phyloP scores from a whole-genome alignment of 1,284 basidiomycete genomes.

The Polyporus tsugae region DNA sequence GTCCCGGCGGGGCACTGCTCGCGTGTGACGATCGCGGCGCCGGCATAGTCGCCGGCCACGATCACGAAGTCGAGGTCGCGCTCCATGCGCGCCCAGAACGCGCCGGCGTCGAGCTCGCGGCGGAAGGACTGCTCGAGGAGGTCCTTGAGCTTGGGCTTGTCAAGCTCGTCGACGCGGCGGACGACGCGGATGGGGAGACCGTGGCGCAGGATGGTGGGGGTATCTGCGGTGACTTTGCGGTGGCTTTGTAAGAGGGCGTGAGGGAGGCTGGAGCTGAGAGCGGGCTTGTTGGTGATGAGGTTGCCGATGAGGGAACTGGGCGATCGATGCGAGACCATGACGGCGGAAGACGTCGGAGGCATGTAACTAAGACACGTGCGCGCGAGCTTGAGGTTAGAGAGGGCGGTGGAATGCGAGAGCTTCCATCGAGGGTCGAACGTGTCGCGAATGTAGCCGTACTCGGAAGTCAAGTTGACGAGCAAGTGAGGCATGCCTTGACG shows the following conservation, averaged over 20 bases:
- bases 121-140: slow-evolving; percentile 92
- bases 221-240: slow-evolving; percentile 86
- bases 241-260: slow-evolving; percentile 90
- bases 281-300: slow-evolving; percentile 98
- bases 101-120: slow-evolving; percentile 73
- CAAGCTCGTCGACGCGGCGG: slow-evolving; percentile 69
- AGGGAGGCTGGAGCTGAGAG: slow-evolving; percentile 93
- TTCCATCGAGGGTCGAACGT: slow-evolving; percentile 88
- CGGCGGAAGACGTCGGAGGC: slow-evolving; percentile 91
- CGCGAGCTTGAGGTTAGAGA: slow-evolving; percentile 90
- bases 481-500: slow-evolving; percentile 95
- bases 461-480: slow-evolving; percentile 93
- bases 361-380: slow-evolving; percentile 91
- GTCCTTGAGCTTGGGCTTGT: slow-evolving; percentile 78
- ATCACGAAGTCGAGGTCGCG: slow-evolving; percentile 90
- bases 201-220: slow-evolving; percentile 91
- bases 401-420: slow-evolving; percentile 83
- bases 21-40: slow-evolving; percentile 93
- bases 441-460: slow-evolving; percentile 86
- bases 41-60: slow-evolving; percentile 95
- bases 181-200: slow-evolving; percentile 90
- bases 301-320: slow-evolving; percentile 96
- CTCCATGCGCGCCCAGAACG: slow-evolving; percentile 85
- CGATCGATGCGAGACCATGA: slow-evolving; percentile 98
- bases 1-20: slow-evolving; percentile 59